Evolutionary conservation across 306 rosid genomes (phyloP), one percentile per base, ranked within the genome.

Genomic region (Rosa persica): DNA sequence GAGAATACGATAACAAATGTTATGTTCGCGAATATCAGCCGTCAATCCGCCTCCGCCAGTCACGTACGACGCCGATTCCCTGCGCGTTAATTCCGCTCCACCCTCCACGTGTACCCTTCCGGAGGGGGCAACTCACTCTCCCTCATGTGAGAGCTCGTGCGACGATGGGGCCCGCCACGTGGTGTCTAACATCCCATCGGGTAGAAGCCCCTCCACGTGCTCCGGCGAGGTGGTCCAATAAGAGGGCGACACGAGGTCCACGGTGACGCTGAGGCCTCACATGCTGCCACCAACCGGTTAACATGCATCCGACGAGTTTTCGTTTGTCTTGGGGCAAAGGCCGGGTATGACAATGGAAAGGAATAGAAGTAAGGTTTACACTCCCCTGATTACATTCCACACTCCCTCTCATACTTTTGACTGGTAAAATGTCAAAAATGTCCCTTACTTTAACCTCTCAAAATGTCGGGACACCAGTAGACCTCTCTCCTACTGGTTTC

Each of bases 131-230:
- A 12, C 17, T 40, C 76, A 34, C 80, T 30, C 79, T 75, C 4
- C 22, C 46, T 70, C 96, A 93, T 86, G 93, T 88, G 97, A 79
- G 76, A 74, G 79, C 87, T 85, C 87, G 89, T 93, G 96, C 77
- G 36, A 8, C 1, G 0, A 25, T 61, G 86, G 90, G 88, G 6
- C 89, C 85, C 88, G 0, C 98, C 94, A 93, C 76, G 94, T 89
- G 90, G 78, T 57, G 76, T 60, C 25, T 8, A 44, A 6, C 55
- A 12, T 22, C 54, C 6, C 12, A 6, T 25, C 9, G 49, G 3
- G 49, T 15, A 39, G 34, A 38, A 8, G 68, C 8, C 23, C 16
- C 38, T 30, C 67, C 90, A 87, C 87, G 85, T 82, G 88, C 70
- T 80, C 9, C 73, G 5, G 54, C 79, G 8, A 17, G 17, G 64